Conservation (phyloP, 768 basidiomycete genomes). For the Xerocomus potaroensis region DNA sequence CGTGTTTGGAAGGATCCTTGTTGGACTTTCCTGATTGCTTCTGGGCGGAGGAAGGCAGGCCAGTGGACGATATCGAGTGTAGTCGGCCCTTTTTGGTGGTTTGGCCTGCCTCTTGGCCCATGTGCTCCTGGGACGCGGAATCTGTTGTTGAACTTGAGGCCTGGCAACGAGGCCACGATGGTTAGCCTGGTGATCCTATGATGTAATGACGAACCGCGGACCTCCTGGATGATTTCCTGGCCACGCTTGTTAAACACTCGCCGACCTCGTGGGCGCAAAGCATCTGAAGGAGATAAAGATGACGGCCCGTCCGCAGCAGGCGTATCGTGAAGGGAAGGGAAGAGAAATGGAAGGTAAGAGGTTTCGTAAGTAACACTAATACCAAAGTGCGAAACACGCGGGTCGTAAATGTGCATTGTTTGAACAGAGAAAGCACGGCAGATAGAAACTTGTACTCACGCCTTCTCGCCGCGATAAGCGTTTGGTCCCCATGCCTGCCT, state of each 20-base stretch:
- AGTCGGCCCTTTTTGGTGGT: slow-evolving; percentile 11
- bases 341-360: slow-evolving; percentile 66
- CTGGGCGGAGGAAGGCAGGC: no score
- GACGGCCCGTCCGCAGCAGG: slow-evolving; percentile 20
- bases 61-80: slow-evolving; percentile 26
- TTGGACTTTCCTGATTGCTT: no score
- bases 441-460: slow-evolving; percentile 24
- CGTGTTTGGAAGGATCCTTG: slow-evolving; percentile 34
- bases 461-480: slow-evolving; percentile 26
- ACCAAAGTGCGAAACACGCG: slow-evolving; percentile 4
- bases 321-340: slow-evolving; percentile 36
- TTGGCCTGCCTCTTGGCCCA: no score
- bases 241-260: slow-evolving; percentile 51
- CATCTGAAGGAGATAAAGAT: slow-evolving; percentile 17
- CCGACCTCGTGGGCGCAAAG: slow-evolving; percentile 41
- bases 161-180: slow-evolving; percentile 17
- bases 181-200: slow-evolving; percentile 15
- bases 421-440: slow-evolving; percentile 4
- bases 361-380: slow-evolving; percentile 46
- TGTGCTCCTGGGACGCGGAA: no score
- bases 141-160: slow-evolving; percentile 11
- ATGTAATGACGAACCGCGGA: slow-evolving; percentile 19
- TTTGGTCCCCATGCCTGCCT: slow-evolving; percentile 47
- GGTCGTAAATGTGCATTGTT: slow-evolving; percentile 19
- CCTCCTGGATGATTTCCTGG: slow-evolving; percentile 28